These are phyloP conservation scores for Lactarius evosmus DNA, from an alignment of 768 basidiomycete genomes.

Conservation along the genomic window DNA sequence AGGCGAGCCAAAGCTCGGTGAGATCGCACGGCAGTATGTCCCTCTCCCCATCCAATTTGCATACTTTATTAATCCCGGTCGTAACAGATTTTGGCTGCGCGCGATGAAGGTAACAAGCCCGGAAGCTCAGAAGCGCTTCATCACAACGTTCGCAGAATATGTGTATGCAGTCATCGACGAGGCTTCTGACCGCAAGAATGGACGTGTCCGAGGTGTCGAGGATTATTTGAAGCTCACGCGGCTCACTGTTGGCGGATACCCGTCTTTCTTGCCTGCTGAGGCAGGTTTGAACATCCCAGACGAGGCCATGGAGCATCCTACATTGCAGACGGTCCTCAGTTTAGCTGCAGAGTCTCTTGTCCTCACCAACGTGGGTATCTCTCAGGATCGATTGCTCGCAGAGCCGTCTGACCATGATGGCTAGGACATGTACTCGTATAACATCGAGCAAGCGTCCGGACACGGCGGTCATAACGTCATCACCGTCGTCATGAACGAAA, in stretches of 20 bases:
- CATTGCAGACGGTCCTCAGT: conserved; percentile 45
- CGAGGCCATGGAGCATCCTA: conserved; percentile 50
- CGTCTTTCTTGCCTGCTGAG: conserved; percentile 51
- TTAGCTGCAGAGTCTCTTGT: conserved; percentile 49
- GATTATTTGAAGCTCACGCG: conserved; percentile 52
- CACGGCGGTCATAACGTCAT: conserved; percentile 70
- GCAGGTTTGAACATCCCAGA: too few relatives aligned
- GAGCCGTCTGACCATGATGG: too few relatives aligned
- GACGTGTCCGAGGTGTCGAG: conserved; percentile 40
- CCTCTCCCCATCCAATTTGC: too few relatives aligned
- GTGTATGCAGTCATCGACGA: conserved; percentile 35
- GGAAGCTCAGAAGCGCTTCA: conserved; percentile 32
- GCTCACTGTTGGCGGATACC: conserved; percentile 51
- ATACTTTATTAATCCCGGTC: too few relatives aligned
- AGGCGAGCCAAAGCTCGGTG: conserved; percentile 9
- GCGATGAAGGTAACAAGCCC: too few relatives aligned
- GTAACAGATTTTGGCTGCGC: too few relatives aligned
- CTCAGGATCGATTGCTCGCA: too few relatives aligned
- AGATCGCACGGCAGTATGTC: conserved; percentile 17
- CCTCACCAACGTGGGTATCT: conserved; percentile 39
- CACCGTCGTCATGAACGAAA: conserved; percentile 59
- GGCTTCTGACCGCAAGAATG: conserved; percentile 31
- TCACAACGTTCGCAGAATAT: conserved; percentile 33
- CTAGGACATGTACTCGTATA: too few relatives aligned
- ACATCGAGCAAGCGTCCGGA: conserved; percentile 66